A percentile compares a stretch with the other conserved stretches of the same genome.
Evolutionary conservation across 768 basidiomycete species (phyloP).

Genomic region (Russula dissimulans): DNA sequence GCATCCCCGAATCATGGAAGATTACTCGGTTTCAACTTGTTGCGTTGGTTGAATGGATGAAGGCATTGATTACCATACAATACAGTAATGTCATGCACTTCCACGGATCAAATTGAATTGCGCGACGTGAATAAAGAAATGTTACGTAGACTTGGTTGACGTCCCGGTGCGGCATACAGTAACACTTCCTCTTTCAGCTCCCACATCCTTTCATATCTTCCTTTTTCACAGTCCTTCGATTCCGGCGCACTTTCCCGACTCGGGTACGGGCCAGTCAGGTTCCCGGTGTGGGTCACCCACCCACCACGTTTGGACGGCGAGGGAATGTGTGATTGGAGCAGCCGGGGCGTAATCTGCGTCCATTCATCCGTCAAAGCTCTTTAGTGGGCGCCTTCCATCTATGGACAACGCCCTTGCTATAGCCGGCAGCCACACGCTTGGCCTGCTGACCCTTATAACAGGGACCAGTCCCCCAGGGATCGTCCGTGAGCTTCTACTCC

Average conservation of each 20-base stretch:
- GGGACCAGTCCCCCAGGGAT: not conserved
- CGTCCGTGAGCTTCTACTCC: not conserved
- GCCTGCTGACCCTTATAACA: not conserved
- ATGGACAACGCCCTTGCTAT: not conserved
- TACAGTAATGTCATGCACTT: too few species aligned
- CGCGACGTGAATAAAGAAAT: too few species aligned
- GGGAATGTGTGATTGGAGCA: not conserved
- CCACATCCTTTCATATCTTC: too few species aligned
- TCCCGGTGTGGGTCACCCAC: not conserved
- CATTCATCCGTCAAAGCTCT: not conserved
- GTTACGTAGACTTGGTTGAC: too few species aligned
- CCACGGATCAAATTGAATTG: too few species aligned
- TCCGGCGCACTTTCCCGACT: not conserved
- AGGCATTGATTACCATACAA: too few species aligned
- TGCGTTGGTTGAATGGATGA: too few species aligned
- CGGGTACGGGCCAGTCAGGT: not conserved
- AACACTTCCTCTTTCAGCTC: not conserved
- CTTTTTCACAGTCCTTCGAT: not conserved
- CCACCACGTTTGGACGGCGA: not conserved
- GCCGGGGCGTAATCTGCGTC: not conserved
- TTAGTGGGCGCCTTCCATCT: not conserved
- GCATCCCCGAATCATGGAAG: too few species aligned
- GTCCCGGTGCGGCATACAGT: too few species aligned
- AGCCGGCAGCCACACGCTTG: not conserved
- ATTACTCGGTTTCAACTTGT: too few species aligned